Evolutionary conservation across 768 basidiomycete species (phyloP).

Genomic region (Pleurotus sapidus): DNA sequence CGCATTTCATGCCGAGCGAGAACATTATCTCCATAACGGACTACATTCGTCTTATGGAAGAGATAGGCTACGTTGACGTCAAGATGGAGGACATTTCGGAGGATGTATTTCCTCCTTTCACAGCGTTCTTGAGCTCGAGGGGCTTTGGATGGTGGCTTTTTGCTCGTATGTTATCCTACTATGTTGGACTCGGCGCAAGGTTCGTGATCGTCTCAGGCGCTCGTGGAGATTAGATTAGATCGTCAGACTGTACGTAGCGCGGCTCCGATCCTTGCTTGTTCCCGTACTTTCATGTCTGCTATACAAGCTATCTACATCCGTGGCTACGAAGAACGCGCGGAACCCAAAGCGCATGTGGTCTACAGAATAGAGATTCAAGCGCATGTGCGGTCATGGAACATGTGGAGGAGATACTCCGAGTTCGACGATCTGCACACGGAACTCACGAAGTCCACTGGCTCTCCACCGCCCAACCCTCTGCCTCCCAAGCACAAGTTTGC

Average conservation of each 20-base stretch:
- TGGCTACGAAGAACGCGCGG: constrained; percentile 61
- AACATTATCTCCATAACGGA: constrained; percentile 46
- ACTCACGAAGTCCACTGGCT: constrained; percentile 73
- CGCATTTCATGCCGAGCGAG: constrained; percentile 41
- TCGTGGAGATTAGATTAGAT: constrained; percentile 12
- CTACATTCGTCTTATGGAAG: constrained; percentile 41
- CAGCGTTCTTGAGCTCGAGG: constrained; percentile 40
- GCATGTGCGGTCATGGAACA: constrained; percentile 88
- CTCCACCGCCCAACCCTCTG: constrained; percentile 74
- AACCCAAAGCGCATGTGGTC: constrained; percentile 77
- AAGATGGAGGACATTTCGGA: constrained; percentile 52
- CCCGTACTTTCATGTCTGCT: constrained; percentile 48
- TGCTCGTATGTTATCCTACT: constrained; percentile 32
- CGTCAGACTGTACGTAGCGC: not conserved
- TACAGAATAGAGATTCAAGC: constrained; percentile 85
- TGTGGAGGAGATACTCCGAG: constrained; percentile 94
- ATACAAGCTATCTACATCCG: constrained; percentile 77
- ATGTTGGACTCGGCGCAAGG: constrained; percentile 34
- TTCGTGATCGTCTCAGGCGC: constrained; percentile 48
- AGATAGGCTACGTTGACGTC: constrained; percentile 52
- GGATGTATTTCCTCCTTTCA: constrained; percentile 59
- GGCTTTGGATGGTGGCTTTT: constrained; percentile 45
- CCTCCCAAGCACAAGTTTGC: constrained; percentile 84
- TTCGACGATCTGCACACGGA: constrained; percentile 86
- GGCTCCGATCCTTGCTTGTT: not conserved